Base-by-base conservation (phyloP, 495 filamentous ascomycete genomes). In the Neurospora sp. region DNA sequence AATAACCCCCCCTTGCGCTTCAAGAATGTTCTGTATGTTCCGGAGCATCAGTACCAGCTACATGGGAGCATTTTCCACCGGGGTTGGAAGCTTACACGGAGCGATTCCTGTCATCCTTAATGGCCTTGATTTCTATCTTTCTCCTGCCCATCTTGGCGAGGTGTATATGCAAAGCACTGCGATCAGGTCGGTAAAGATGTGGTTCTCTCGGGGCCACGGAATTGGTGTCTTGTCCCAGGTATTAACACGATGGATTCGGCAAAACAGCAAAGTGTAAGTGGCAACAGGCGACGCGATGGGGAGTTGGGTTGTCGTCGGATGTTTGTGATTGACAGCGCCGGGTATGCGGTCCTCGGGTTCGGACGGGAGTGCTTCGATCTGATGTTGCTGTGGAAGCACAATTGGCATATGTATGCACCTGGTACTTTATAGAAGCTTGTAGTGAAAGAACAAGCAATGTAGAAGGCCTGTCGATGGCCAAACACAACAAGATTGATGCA, bases 121-220 rank as follows among this genome's bases (percentile, higher is more conserved):
- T 99, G 72, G 96, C 92, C 86, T 98, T 98, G 88, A 99, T 99
- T 85, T 98, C 96, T 82, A 99, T 99, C 91, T 90, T 90, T 86
- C 89, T 88, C 77, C 89, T 85, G 76, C 89, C 89, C 89, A 90
- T 90, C 54, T 78, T 83, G 85, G 72, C 76, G 72, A 72, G 59
- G 37, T 70, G 37, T n/a, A 41, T 31, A 44, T 37, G 11, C 23
- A 11, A 12, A 35, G 39, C 31, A 41, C 37, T 37, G 39, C 44
- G n/a, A 12, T 38, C 72, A 20, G 70, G 42, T 62, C n/a, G 46
- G 59, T n/a, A 41, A 27, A 72, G 42, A 39, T 41, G 69, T 31
- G 59, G 66, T 48, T 18, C 11, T 14, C 69, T 31, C 73, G 73
- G 71, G 72, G 73, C 39, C 37, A 20, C 23, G 10, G 71, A 69